Evolutionary conservation across 2,329 filamentous ascomycete species (phyloP), one percentile per base, ranked within the genome.

Genomic region (Corniculantispora saksenae): DNA sequence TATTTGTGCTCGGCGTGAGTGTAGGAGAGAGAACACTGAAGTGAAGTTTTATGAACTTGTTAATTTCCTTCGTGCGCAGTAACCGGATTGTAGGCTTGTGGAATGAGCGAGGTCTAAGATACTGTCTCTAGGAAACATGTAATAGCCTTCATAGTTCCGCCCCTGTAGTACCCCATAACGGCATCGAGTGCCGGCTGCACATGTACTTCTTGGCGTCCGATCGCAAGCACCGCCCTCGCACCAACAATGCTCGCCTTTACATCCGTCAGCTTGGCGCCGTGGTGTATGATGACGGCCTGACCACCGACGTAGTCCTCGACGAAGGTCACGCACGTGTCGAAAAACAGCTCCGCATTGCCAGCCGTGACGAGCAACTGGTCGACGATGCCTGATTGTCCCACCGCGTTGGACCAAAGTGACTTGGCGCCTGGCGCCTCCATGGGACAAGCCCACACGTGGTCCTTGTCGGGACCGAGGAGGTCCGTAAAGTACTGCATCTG

Each of bases 171-270:
- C 10, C 63, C 47, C 47, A 55, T n/a, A 10, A 25, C 57, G 12
- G 43, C 47, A 56, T 67, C 66, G 15, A 67, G 10, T 15, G 38
- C 63, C 10, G 51, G 48, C 59, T 67, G 66, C 9, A 63, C 63
- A 56, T 67, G 66, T 9, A 56, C 66, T 29, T 67, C 66, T 1
- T 38, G 58, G 17, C 54, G 38, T 9, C 63, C 56, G 7, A 58
- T 27, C 23, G 51, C 66, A 27, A 58, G 56, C 45, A 67, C 54
- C 3, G 23, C 15, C 23, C 23, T 17, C 9, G 32, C 45, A 13
- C 56, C 59, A 5, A 29, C 21, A 13, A 67, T 23, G 17, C 32
- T 47, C 35, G 23, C 43, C 70, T 8, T 15, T 27, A 51, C 17
- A 23, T 12, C 12, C 1, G 12, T 10, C 10, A 32, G 5, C 13